These are phyloP conservation scores for Thermothelomyces thermophilus DNA, from an alignment of 2,329 filamentous ascomycete species.

Conservation along the genomic window DNA sequence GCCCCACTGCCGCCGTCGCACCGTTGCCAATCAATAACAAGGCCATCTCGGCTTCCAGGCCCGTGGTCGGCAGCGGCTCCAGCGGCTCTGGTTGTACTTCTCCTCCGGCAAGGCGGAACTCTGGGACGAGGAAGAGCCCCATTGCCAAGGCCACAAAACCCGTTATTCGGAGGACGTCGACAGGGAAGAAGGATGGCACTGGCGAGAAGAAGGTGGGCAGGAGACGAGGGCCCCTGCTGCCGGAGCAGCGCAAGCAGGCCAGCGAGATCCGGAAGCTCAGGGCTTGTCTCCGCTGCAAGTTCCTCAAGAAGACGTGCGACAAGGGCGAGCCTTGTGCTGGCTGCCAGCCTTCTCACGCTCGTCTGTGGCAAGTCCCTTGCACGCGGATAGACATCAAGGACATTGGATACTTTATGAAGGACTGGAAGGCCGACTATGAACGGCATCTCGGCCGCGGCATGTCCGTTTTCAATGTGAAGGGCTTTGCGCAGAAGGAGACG, in stretches of 20 bases:
- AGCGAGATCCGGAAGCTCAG: slow-evolving; percentile 94
- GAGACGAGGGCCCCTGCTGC: slow-evolving; percentile 80
- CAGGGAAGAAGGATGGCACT: slow-evolving; percentile 70
- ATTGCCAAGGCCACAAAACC: slow-evolving; percentile 77
- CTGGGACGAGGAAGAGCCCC: slow-evolving; percentile 67
- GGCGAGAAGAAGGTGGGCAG: slow-evolving; percentile 89
- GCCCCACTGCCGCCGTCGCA: slow-evolving; percentile 60
- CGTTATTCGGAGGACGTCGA: slow-evolving; percentile 71
- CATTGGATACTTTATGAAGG: slow-evolving; percentile 97
- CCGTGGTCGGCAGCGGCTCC: slow-evolving; percentile 55
- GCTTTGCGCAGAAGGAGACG: slow-evolving; percentile 61
- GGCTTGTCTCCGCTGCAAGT: slow-evolving; percentile 93
- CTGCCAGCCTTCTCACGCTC: slow-evolving; percentile 90
- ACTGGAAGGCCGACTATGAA: slow-evolving; percentile 97
- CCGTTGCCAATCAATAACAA: slow-evolving; percentile 69
- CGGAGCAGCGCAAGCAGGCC: slow-evolving; percentile 92
- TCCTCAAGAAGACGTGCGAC: slow-evolving; percentile 98
- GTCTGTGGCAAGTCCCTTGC: slow-evolving; percentile 95
- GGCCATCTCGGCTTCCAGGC: slow-evolving; percentile 52
- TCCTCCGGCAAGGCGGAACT: slow-evolving; percentile 59
- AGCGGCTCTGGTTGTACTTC: slow-evolving; percentile 53
- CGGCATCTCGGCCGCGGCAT: slow-evolving; percentile 81
- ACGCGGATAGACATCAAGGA: slow-evolving; percentile 98
- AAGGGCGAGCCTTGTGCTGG: slow-evolving; percentile 94
- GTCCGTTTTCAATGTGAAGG: slow-evolving; percentile 92